phyloP scores from a whole-genome alignment of 768 basidiomycete species.

The Lyophyllum shimeji region DNA sequence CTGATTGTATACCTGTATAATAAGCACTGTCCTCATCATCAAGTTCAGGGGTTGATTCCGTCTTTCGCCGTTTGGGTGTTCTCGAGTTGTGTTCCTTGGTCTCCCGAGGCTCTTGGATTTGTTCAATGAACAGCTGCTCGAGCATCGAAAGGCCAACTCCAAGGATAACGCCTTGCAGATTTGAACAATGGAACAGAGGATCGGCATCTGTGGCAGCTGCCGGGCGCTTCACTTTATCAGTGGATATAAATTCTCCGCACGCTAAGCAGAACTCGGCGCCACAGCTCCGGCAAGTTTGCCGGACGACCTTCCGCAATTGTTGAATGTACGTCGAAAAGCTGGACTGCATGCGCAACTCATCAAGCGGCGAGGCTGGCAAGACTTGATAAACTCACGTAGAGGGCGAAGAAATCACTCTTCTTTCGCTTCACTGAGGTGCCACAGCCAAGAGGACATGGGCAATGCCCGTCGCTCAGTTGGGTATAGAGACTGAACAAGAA shows the following conservation, averaged over 20 bases:
- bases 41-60: constrained; percentile 26
- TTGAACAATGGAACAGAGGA: constrained; percentile 84
- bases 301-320: constrained; percentile 58
- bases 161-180: constrained; percentile 85
- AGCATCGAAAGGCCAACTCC: constrained; percentile 91
- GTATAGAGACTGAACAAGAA: constrained; percentile 86
- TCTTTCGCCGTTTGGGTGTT: constrained; percentile 48
- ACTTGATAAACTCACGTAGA: constrained; percentile 59
- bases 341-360: constrained; percentile 43
- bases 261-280: constrained; percentile 66
- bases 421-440: constrained; percentile 58
- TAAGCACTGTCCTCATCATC: constrained; percentile 58
- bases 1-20: constrained; percentile 34
- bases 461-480: constrained; percentile 61
- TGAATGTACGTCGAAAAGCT: constrained; percentile 71
- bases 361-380: constrained; percentile 8
- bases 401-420: constrained; percentile 78
- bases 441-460: constrained; percentile 76
- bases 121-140: constrained; percentile 68
- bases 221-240: constrained; percentile 42
- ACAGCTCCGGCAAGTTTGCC: constrained; percentile 63
- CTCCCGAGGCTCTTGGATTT: constrained; percentile 36
- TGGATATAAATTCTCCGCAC: constrained; percentile 66
- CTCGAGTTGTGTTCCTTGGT: constrained; percentile 33
- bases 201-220: constrained; percentile 47